These are phyloP conservation scores for Exophiala spinifera DNA, from an alignment of 2,329 filamentous ascomycete genomes.

Conservation along the genomic window DNA sequence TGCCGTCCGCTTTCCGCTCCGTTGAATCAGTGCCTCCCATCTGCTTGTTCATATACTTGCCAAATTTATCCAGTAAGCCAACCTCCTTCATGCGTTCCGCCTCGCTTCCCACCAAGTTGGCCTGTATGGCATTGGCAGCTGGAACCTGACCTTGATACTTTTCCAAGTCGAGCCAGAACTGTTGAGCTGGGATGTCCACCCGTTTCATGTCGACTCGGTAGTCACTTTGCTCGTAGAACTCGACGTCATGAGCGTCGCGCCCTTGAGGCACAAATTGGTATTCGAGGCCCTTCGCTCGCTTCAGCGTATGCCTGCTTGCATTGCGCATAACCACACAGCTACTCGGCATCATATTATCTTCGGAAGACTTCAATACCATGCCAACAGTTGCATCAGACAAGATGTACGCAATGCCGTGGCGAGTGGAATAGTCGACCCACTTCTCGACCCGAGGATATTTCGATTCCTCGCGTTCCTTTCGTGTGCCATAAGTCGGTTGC, in stretches of 20 bases:
- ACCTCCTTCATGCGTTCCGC: constrained; percentile 49
- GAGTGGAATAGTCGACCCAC: constrained; percentile 53
- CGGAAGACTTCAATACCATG: constrained; percentile 46
- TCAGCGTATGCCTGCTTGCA: constrained; percentile 46
- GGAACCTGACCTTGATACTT: constrained; percentile 19
- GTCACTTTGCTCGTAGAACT: constrained; percentile 48
- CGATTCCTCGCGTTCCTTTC: constrained; percentile 8
- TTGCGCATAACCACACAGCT: constrained; percentile 47
- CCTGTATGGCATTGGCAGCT: constrained; percentile 27
- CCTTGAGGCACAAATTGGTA: constrained; percentile 45
- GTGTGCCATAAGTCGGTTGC: constrained; percentile 15
- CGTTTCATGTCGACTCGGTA: constrained; percentile 40
- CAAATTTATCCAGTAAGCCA: constrained; percentile 49
- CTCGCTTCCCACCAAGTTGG: constrained; percentile 36
- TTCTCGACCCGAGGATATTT: constrained; percentile 50
- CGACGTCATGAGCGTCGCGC: constrained; percentile 35
- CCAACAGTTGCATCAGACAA: constrained; percentile 51
- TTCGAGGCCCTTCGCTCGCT: constrained; percentile 42
- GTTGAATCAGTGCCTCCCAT: constrained; percentile 40
- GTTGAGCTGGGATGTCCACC: constrained; percentile 38
- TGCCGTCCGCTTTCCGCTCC: constrained; percentile 27
- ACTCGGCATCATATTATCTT: constrained; percentile 42
- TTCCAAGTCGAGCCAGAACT: constrained; percentile 34
- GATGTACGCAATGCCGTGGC: constrained; percentile 52
- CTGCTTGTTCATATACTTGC: constrained; percentile 52